Evolutionary conservation across 768 basidiomycete genomes (phyloP), one percentile per base, ranked within the genome.

Genomic region (Russula brevipes): DNA sequence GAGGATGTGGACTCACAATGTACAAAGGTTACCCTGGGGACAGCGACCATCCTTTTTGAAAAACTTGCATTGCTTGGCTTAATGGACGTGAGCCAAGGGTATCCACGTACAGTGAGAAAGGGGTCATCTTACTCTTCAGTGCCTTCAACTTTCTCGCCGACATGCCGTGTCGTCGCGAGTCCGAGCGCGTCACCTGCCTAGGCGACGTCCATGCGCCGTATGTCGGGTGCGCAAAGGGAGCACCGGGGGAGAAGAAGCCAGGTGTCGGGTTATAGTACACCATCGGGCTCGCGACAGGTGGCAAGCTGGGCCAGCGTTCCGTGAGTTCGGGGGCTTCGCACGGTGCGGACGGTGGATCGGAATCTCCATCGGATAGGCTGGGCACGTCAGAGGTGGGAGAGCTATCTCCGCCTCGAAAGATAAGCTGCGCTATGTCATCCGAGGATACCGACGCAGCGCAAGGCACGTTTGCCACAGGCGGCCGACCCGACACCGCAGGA

Each of bases 11-110:
- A 38, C 67, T 36, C n/a, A 68, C 67, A 66, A 68, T 16, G 67
- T 68, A 35, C 67, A 68, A 33, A 44, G 50, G 30, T 14, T 59
- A 33, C 67, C 67, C 39, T 60, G 61, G 2, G 65, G 67, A 31
- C 67, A 68, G 10, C 36, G 41, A 16, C 67, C 67, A 9, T 66
- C 61, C 52, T 57, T 60, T 49, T 59, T 59, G 56, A 57, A 66
- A 24, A 63, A 66, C 41, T 66, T 66, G 41, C 67, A 68, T 9
- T 57, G 60, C 41, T 68, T 68, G 45, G 65, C 67, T 68, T 63
- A 36, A 36, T 36, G 8, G 31, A 17, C 16, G 51, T 62, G 44
- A 66, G 63, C 38, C 3, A 12, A 45, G 35, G 35, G 5, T n/a
- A 44, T n/a, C 17, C 2, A 8, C 12, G 1, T 33, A 8, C 33